Evolutionary conservation across 2,329 filamentous ascomycete genomes (phyloP), one percentile per base, ranked within the genome.

Genomic region (Escovopsis weberi): DNA sequence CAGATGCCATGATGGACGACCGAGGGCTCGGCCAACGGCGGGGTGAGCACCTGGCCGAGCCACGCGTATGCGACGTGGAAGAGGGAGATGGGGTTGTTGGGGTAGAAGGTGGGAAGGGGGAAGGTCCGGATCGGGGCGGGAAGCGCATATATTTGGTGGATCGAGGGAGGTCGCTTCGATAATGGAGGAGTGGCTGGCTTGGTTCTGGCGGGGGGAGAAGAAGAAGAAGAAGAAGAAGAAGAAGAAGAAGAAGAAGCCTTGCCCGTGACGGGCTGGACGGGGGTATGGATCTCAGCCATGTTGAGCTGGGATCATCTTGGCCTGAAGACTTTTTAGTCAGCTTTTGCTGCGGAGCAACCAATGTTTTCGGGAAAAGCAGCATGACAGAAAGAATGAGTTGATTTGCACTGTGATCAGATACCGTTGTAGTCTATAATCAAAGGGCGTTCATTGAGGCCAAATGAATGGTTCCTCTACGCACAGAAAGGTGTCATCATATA

Each of bases 341-440:
- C 33, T 9, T 38, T 39, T 30, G 23, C 43, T 37, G 28, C 30
- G 15, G n/a, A n/a, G n/a, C n/a, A 37, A 23, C 39, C 11, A 30
- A 26, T 26, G n/a, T 19, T 26, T 12, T 35, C 6, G 6, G n/a
- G n/a, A 3, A 26, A 6, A 33, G 26, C 6, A 37, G 10, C 47
- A 40, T 19, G 26, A 36, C 18, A 39, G 37, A 37, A 40, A 38
- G 41, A 33, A 11, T n/a, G 33, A 33, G 26, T 38, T 35, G 38
- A 30, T 39, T 44, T 37, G 15, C 45, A 50, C 59, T 60, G 57
- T 69, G 28, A 74, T 91, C 85, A 91, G 85, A 91, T 91, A 91
- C 85, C 85, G 85, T 91, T 89, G 84, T 91, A 91, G 85, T 91
- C 84, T 83, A 82, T 80, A 76, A 63, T 61, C 57, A 72, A 72